These are phyloP conservation scores for Globisporangium radiosum DNA, from an alignment of 352 stramenopile species.

Conservation along the genomic window DNA sequence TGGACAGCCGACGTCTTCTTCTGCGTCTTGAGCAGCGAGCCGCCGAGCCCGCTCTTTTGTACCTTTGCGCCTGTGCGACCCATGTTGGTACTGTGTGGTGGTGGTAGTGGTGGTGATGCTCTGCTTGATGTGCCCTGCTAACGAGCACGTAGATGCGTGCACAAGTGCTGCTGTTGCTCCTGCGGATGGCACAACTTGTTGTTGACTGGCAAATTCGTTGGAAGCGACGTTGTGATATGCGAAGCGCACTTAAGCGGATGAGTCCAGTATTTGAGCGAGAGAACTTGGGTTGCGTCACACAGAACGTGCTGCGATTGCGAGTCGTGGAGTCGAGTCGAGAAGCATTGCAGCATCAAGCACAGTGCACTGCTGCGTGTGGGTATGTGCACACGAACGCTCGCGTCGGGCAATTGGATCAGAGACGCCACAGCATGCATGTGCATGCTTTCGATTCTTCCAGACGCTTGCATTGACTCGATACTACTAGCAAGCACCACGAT, in stretches of 20 bases:
- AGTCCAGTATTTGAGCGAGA: not conserved
- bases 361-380: too few species aligned
- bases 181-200: constrained; percentile 5
- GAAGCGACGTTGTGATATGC: constrained; percentile 2
- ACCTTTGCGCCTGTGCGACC: constrained; percentile 69
- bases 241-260: constrained; percentile 1
- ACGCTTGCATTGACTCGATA: too few species aligned
- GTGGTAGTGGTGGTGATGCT: not conserved
- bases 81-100: constrained; percentile 24
- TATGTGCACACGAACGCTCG: too few species aligned
- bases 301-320: too few species aligned
- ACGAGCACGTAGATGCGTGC: not conserved
- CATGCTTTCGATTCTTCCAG: too few species aligned
- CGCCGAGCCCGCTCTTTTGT: constrained; percentile 66
- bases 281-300: too few species aligned
- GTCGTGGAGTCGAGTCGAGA: too few species aligned
- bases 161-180: not conserved
- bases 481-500: too few species aligned
- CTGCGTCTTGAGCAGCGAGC: constrained; percentile 68
- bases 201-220: constrained; percentile 5
- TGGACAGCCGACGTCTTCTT: constrained; percentile 65
- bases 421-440: too few species aligned
- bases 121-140: not conserved
- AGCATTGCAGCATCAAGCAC: too few species aligned
- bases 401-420: too few species aligned